Conservation (phyloP, 2,329 filamentous ascomycete genomes). For the Aspergillus quadricinctus region DNA sequence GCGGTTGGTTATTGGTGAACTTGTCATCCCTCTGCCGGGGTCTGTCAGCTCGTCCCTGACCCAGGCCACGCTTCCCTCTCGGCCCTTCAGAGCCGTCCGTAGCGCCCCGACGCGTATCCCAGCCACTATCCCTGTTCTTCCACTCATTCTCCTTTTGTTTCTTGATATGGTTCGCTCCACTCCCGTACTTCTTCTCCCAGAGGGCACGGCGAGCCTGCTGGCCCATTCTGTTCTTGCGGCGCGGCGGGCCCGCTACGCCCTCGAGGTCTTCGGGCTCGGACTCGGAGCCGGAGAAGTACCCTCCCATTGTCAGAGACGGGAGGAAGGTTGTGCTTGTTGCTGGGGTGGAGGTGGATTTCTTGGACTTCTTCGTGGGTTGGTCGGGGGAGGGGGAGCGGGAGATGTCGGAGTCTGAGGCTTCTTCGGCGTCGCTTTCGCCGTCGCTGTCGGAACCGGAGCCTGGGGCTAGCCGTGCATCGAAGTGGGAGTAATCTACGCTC, state of each 20-base stretch:
- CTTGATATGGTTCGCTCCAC: constrained; percentile 55
- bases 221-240: constrained; percentile 58
- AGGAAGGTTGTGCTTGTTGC: constrained; percentile 51
- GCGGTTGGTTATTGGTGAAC: constrained; percentile 17
- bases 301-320: constrained; percentile 57
- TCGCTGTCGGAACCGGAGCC: constrained; percentile 19
- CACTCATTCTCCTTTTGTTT: constrained; percentile 34
- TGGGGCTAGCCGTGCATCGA: constrained; percentile 32
- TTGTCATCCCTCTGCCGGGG: constrained; percentile 1
- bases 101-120: constrained; percentile 58
- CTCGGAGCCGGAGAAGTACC: constrained; percentile 61
- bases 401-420: constrained; percentile 10
- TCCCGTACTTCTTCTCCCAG: constrained; percentile 60
- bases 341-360: constrained; percentile 21
- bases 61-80: constrained; percentile 23
- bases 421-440: constrained; percentile 3
- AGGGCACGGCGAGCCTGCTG: constrained; percentile 59
- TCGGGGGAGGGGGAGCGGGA: constrained; percentile 34
- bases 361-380: constrained; percentile 21
- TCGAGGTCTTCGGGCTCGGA: constrained; percentile 50
- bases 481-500: constrained; percentile 27
- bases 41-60: constrained; percentile 7
- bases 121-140: constrained; percentile 47
- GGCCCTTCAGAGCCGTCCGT: constrained; percentile 25
- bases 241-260: constrained; percentile 28